Evolutionary conservation across 495 filamentous ascomycete genomes (phyloP).

Genomic region (Neurospora africana): DNA sequence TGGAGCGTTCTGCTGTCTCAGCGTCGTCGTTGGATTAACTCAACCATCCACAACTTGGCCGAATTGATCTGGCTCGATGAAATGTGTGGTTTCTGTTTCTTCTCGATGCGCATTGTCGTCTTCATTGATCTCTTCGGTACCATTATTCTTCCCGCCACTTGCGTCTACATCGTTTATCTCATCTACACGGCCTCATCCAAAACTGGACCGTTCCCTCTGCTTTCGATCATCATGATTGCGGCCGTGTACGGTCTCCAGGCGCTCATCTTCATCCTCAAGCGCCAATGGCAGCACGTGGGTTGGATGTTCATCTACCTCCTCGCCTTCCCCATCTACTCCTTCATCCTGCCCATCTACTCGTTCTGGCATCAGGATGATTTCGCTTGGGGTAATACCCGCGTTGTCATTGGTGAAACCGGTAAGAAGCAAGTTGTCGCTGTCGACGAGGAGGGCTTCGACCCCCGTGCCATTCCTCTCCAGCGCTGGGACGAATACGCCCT

Average conservation of each 20-base stretch:
- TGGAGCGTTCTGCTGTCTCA: constrained; percentile 92
- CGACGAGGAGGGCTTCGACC: constrained; percentile 81
- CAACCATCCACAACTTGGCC: constrained; percentile 87
- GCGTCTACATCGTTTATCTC: constrained; percentile 80
- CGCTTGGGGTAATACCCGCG: constrained; percentile 93
- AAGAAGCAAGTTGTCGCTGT: constrained; percentile 79
- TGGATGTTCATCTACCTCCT: constrained; percentile 99
- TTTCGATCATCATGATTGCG: constrained; percentile 80
- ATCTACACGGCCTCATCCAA: constrained; percentile 66
- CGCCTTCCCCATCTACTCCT: constrained; percentile 88
- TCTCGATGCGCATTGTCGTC: constrained; percentile 97
- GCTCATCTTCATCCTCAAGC: constrained; percentile 87
- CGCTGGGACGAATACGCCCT: constrained; percentile 96
- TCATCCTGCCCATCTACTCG: constrained; percentile 86
- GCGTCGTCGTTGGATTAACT: constrained; percentile 97
- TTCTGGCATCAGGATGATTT: constrained; percentile 99
- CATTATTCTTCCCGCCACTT: constrained; percentile 84
- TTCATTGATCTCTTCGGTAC: constrained; percentile 92
- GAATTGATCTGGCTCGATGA: constrained; percentile 82
- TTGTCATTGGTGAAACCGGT: constrained; percentile 90
- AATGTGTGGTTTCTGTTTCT: constrained; percentile 97
- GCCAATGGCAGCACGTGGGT: constrained; percentile 94
- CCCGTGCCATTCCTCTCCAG: constrained; percentile 84
- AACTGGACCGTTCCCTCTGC: constrained; percentile 68
- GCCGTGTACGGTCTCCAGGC: constrained; percentile 93